These are phyloP conservation scores for Xylaria cubensis DNA, from an alignment of 495 filamentous ascomycete species.

Conservation along the genomic window DNA sequence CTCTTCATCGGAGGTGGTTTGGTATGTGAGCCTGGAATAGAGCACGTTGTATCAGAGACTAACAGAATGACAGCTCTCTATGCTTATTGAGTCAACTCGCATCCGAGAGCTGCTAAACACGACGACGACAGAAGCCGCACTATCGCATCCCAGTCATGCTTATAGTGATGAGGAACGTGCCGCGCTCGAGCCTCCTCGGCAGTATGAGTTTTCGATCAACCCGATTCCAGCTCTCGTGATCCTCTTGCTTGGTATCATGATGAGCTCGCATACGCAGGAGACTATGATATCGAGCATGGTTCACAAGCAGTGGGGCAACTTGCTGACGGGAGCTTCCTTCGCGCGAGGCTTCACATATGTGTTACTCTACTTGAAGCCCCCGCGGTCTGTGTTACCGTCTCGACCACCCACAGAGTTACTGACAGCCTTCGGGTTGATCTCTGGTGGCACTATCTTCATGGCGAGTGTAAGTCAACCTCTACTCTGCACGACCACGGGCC, in stretches of 20 bases:
- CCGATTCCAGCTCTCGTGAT: conserved; percentile 89
- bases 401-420: conserved; percentile 92
- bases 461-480: conserved; percentile 68
- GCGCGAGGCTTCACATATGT: conserved; percentile 83
- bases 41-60: conserved; percentile 17
- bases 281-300: conserved; percentile 90
- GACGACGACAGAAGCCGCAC: conserved; percentile 54
- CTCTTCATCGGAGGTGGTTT: conserved; percentile 96
- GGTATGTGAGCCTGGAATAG: conserved; percentile 55
- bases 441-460: conserved; percentile 93
- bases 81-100: conserved; percentile 83
- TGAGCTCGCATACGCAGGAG: conserved; percentile 88
- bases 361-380: conserved; percentile 79
- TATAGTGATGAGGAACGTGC: conserved; percentile 55
- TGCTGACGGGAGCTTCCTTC: conserved; percentile 81
- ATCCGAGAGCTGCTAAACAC: conserved; percentile 76
- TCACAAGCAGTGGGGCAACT: conserved; percentile 91
- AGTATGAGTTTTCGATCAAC: conserved; percentile 81
- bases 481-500: background rate
- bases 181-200: conserved; percentile 63
- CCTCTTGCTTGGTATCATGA: conserved; percentile 87
- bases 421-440: conserved; percentile 82
- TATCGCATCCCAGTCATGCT: conserved; percentile 39
- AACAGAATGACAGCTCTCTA: conserved; percentile 69
- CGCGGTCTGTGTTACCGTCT: conserved; percentile 80